Evolutionary conservation across 164 flowering plant genomes (phyloP).

Genomic region (Aristolochia californica): DNA sequence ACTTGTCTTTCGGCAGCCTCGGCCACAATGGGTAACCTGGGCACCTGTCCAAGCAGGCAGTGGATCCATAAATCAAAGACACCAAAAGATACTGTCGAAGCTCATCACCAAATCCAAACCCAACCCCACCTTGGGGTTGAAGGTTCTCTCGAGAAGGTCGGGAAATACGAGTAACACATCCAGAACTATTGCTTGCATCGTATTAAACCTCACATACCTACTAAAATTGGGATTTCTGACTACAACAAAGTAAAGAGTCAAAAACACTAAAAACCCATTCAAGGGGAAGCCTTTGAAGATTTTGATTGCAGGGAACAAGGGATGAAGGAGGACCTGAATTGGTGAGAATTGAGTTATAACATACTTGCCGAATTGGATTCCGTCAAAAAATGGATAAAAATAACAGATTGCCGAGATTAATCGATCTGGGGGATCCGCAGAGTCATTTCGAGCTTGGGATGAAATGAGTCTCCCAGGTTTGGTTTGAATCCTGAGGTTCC

Average conservation of each 20-base stretch:
- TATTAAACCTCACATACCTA: conserved; percentile 87
- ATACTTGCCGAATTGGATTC: conserved; percentile 82
- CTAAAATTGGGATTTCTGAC: conserved; percentile 83
- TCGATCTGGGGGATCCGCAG: conserved; percentile 60
- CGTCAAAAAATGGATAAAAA: conserved; percentile 95
- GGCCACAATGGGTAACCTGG: conserved; percentile 93
- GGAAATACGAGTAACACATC: conserved; percentile 90
- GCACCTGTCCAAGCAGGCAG: conserved; percentile 73
- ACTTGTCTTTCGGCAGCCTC: conserved; percentile 99
- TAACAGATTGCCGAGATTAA: conserved; percentile 74
- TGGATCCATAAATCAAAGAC: conserved; percentile 70
- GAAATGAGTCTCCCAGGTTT: neutral
- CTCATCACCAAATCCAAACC: conserved; percentile 92
- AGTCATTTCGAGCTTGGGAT: conserved; percentile 34
- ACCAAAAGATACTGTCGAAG: conserved; percentile 78
- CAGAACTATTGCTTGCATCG: conserved; percentile 94
- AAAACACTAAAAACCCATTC: conserved; percentile 74
- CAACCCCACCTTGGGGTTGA: conserved; percentile 60
- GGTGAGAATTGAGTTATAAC: conserved; percentile 71
- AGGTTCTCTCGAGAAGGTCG: conserved; percentile 74
- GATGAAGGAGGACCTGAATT: conserved; percentile 54
- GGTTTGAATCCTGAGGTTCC: neutral
- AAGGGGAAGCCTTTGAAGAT: conserved; percentile 87
- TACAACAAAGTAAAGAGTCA: conserved; percentile 78
- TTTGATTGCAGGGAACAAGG: conserved; percentile 66